Conservation (phyloP, 2,329 filamentous ascomycete genomes). For the Apiospora saccharicola region DNA sequence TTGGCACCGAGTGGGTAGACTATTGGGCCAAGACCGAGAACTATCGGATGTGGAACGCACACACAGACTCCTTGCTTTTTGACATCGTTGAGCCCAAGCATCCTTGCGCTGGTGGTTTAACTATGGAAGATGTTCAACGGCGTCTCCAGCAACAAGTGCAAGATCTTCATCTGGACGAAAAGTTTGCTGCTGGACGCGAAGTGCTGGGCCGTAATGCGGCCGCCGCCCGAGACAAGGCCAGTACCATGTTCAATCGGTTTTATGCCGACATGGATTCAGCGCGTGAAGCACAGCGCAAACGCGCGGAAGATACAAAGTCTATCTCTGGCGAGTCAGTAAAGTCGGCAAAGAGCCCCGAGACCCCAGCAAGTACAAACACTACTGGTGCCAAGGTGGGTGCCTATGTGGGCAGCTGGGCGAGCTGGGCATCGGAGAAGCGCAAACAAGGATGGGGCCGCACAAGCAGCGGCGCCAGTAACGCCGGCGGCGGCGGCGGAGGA, state of each 20-base stretch:
- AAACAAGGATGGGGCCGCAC: slow-evolving; percentile 55
- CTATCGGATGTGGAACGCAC: slow-evolving; percentile 83
- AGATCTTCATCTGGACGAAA: slow-evolving; percentile 91
- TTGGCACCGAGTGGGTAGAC: slow-evolving; percentile 84
- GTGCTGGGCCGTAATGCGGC: slow-evolving; percentile 89
- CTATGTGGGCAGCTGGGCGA: slow-evolving; percentile 74
- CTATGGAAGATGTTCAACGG: slow-evolving; percentile 92
- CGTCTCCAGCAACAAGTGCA: slow-evolving; percentile 90
- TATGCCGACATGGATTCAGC: slow-evolving; percentile 90
- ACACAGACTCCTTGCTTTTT: slow-evolving; percentile 88
- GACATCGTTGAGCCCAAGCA: slow-evolving; percentile 93
- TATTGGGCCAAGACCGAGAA: slow-evolving; percentile 90
- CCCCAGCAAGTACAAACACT: slow-evolving; percentile 52
- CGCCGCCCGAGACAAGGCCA: slow-evolving; percentile 87
- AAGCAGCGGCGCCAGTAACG: slow-evolving; percentile 48
- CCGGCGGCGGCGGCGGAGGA: slow-evolving; percentile 35
- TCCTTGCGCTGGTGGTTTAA: slow-evolving; percentile 90
- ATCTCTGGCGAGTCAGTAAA: slow-evolving; percentile 35
- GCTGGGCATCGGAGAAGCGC: slow-evolving; percentile 79
- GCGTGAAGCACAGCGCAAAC: slow-evolving; percentile 74
- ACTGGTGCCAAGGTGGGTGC: slow-evolving; percentile 65
- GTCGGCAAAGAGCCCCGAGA: slow-evolving; percentile 45
- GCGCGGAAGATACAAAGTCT: slow-evolving; percentile 61
- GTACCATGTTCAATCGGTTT: slow-evolving; percentile 83
- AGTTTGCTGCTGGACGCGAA: slow-evolving; percentile 83